Conservation (phyloP, 768 basidiomycete species). For the Myochromella boudieri region DNA sequence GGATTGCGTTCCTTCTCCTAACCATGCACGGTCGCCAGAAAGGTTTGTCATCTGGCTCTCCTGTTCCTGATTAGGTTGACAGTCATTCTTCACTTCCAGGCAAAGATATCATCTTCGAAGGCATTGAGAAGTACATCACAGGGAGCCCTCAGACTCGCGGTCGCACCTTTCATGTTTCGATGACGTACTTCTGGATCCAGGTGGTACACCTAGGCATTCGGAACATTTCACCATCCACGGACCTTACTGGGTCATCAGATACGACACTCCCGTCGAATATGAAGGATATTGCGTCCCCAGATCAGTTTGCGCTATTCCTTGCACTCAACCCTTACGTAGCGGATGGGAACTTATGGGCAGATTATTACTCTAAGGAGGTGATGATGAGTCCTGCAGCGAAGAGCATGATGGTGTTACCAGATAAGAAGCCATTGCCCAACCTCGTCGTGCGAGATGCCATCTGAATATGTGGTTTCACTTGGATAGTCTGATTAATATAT, state of each 20-base stretch:
- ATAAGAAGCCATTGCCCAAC: slow-evolving; percentile 42
- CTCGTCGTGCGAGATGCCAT: slow-evolving; percentile 36
- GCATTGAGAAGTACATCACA: slow-evolving; percentile 38
- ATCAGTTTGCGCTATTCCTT: slow-evolving; percentile 37
- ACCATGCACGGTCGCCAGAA: slow-evolving; percentile 39
- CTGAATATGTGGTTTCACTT: too few relatives aligned
- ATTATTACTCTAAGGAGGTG: slow-evolving; percentile 42
- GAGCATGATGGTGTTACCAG: slow-evolving; percentile 41
- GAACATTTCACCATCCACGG: slow-evolving; percentile 26
- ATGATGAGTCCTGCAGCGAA: slow-evolving; percentile 43
- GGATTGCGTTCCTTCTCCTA: slow-evolving; percentile 41
- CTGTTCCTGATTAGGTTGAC: background rate
- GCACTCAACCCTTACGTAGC: slow-evolving; percentile 40
- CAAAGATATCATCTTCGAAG: slow-evolving; percentile 43
- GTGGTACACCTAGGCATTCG: slow-evolving; percentile 47
- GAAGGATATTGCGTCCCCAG: slow-evolving; percentile 14
- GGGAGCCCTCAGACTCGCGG: slow-evolving; percentile 34
- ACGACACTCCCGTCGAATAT: slow-evolving; percentile 3
- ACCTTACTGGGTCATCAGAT: background rate
- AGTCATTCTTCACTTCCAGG: slow-evolving; percentile 23
- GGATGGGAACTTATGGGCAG: slow-evolving; percentile 39
- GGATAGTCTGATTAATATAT: too few relatives aligned
- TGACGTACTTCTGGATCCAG: slow-evolving; percentile 55
- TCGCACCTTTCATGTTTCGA: slow-evolving; percentile 42
- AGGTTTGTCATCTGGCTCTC: slow-evolving; percentile 24